Evolutionary conservation across 108 stramenopile genomes (phyloP), one percentile per base, ranked within the genome.

Genomic region (Chaetoceros tenuissimus): DNA sequence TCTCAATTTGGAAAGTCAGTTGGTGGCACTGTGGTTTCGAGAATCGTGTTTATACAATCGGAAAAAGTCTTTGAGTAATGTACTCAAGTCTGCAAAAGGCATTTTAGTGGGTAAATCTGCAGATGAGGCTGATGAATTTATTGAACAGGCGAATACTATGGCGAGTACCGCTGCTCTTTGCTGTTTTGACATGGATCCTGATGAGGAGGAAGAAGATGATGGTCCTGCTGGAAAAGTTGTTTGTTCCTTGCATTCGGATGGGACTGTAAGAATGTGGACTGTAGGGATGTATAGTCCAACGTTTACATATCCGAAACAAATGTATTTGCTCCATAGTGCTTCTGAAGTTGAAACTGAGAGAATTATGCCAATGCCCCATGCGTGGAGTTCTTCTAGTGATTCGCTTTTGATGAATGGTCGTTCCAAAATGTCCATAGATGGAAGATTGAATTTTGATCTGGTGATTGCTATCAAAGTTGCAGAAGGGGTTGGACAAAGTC

Each of bases 1-100:
- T 40, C 34, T 40, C 34, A 40, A 40, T 40, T 5, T 40, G 5
- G 13, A 40, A 40, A 40, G 34, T 40, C 34, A 40, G 34, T 10
- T 10, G 13, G 34, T 40, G 5, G 34, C 34, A 40, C 8, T 40
- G 13, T 40, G 34, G 34, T 10, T 13, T 5, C 5, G 13, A 40
- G 34, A 40, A 40, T 40, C 34, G 13, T 40, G 34, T 13, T 13
- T 40, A 10, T 13, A 40, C 13, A 40, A 40, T 40, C 34, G 34
- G 8, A 5, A 13, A 40, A 40, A 40, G 34, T 40, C 34, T 40
- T 13, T 40, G 34, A 13, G 34, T 40, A 13, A 13, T 10, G 34
- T 40, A 10, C 34, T 40, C 34, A 30, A 55, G 3, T 24, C 54
- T 34, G 54, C 28, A 27, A 55, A 55, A 28, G 54, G 31, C 31